A percentile compares a stretch with the other conserved stretches of the same genome.
These are phyloP conservation scores for Adiantum capillusveneris DNA, from an alignment of 75 land plant genomes.

Conservation along the genomic window DNA sequence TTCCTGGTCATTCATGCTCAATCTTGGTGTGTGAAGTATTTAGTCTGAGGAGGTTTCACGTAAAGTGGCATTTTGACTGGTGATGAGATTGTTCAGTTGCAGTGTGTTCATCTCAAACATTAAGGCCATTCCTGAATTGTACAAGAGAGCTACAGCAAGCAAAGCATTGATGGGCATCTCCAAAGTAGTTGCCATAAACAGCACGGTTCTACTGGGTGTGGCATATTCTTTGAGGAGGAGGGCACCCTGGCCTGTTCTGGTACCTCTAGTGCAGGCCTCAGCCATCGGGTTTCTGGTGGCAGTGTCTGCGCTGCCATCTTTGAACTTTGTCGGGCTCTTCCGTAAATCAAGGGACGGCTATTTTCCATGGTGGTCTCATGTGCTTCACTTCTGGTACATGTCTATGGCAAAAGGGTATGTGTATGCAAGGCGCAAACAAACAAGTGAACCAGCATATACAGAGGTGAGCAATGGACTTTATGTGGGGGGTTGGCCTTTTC, in stretches of 20 bases:
- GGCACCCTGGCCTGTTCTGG: conserved; percentile 11
- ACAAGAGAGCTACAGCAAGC: no score
- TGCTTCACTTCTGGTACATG: conserved; percentile 51
- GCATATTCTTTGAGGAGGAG: conserved; percentile 12
- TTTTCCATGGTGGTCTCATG: conserved; percentile 70
- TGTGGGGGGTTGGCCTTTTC: conserved; percentile 88
- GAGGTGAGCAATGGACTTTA: conserved; percentile 55
- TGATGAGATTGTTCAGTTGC: no score
- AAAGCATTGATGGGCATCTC: conserved; percentile 52
- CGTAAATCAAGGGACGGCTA: conserved; percentile 49
- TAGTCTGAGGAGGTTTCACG: no score
- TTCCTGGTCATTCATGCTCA: no score
- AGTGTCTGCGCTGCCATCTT: conserved; percentile 42
- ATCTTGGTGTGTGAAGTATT: no score
- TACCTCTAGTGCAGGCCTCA: conserved; percentile 54
- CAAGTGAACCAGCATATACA: conserved; percentile 45
- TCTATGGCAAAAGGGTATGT: conserved; percentile 37
- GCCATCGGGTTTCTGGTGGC: conserved; percentile 46
- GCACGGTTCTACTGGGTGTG: conserved; percentile 13
- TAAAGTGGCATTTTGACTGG: no score
- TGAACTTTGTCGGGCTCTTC: conserved; percentile 56
- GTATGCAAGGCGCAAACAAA: conserved; percentile 30
- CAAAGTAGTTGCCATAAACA: conserved; percentile 28
- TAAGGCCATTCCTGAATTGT: no score
- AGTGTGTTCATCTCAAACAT: no score